Percentiles rank a stretch among this genome's conserved stretches.
Evolutionary conservation across 1,284 basidiomycete species (phyloP).

Genomic region (Wallemia ichthyophaga): DNA sequence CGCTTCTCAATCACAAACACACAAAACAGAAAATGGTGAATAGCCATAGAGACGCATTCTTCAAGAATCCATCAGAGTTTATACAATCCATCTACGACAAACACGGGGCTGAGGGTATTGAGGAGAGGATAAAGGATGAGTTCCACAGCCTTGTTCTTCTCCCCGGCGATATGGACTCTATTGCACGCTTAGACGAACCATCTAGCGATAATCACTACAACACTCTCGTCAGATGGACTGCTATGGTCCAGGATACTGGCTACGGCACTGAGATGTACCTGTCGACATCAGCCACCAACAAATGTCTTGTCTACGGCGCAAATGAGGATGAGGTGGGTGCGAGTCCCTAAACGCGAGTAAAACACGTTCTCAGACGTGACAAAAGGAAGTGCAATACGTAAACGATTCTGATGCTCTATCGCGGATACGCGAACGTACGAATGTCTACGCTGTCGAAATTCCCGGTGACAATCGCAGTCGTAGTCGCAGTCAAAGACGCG

Average conservation of each 20-base stretch:
- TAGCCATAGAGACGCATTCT: not conserved
- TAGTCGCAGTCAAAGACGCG: not conserved
- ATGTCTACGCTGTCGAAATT: not conserved
- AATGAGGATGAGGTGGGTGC: constrained; percentile 8
- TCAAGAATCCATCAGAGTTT: not conserved
- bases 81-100: not conserved
- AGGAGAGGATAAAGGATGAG: not conserved
- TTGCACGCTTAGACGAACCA: not conserved
- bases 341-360: not conserved
- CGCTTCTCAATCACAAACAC: too few relatives aligned
- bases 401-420: not conserved
- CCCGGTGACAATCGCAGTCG: not conserved
- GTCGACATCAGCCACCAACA: constrained; percentile 5
- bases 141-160: not conserved
- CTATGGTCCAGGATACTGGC: constrained; percentile 16
- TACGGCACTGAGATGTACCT: constrained; percentile 13
- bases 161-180: not conserved
- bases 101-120: not conserved
- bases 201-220: too few relatives aligned
- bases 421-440: not conserved
- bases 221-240: constrained; percentile 13
- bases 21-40: not conserved
- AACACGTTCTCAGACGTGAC: not conserved
- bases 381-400: not conserved
- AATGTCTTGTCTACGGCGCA: constrained; percentile 7